A percentile compares a stretch with the other conserved stretches of the same genome.
Conservation (phyloP, 2,329 filamentous ascomycete genomes). For the Trichoderma brevicompactum region DNA sequence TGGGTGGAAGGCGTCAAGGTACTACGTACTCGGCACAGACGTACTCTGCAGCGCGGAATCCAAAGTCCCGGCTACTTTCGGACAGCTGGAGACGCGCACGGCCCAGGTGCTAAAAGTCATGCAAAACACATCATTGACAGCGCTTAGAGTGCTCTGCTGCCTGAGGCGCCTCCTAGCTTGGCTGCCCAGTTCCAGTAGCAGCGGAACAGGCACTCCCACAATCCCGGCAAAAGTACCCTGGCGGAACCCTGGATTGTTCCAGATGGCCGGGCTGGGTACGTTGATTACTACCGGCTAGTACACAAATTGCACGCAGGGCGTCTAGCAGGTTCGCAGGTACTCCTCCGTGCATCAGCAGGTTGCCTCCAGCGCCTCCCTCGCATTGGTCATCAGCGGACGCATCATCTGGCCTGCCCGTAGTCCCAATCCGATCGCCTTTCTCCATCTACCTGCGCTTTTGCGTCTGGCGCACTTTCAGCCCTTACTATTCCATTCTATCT, state of each 20-base stretch:
- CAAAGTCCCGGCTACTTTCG: background rate
- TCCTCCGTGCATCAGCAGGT: constrained; percentile 19
- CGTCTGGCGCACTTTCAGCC: constrained; percentile 3
- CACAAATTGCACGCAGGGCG: background rate
- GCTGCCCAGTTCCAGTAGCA: too few relatives aligned
- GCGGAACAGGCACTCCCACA: background rate
- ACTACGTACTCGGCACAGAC: background rate
- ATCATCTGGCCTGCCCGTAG: constrained; percentile 19
- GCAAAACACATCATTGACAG: constrained; percentile 24
- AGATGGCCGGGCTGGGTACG: background rate
- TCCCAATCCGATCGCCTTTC: constrained; percentile 10
- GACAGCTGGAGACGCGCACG: background rate
- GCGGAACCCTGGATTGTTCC: constrained; percentile 25
- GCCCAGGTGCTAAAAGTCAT: constrained; percentile 7
- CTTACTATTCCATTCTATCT: background rate
- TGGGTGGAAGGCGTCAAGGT: background rate
- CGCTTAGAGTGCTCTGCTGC: constrained; percentile 7
- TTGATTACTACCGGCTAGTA: background rate
- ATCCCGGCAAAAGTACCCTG: constrained; percentile 18
- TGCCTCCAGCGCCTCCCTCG: constrained; percentile 21
- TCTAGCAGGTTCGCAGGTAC: constrained; percentile 5
- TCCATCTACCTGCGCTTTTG: constrained; percentile 16
- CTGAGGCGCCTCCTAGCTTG: constrained; percentile 2
- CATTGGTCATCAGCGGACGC: constrained; percentile 28
- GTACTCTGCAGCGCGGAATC: background rate